Base-by-base conservation (phyloP, 805 yeast species). In the Saccharomycopsis sp. region DNA sequence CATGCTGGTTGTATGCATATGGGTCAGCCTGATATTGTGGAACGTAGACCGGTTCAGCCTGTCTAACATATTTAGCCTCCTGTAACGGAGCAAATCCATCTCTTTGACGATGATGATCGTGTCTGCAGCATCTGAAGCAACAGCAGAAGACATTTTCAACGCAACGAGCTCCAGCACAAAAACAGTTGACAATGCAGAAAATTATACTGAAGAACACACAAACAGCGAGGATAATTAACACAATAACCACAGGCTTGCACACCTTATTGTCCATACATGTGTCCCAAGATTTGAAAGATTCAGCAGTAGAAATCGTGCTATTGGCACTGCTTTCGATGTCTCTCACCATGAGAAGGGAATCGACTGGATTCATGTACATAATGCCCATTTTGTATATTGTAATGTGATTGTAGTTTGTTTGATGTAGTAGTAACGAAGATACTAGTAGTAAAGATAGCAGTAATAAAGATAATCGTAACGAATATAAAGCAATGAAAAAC, bases 171-270 rank as follows among this genome's bases (percentile, higher is more conserved):
- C 88, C 85, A 63, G 82, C 81, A 66, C 81, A 78, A 38, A 78
- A 61, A 64, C 88, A 84, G 55, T 84, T 78, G 54, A 85, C 63
- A 1, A 88, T 23, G 0, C 82, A 78, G 14, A 79, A 73, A 1
- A 86, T 19, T 2, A 86, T 59, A 87, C 91, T 85, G 3, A 86
- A 55, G 0, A 69, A 72, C 0, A 86, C 59, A 1, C 88, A 64
- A 0, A 68, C 75, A 0, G 84, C 93, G 12, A 89, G 66, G 0
- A 75, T 81, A 2, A 87, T 85, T 2, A 87, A 86, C 14, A 87
- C 88, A 51, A 88, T 87, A 2, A 88, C 92, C 20, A 86, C 80
- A 58, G 87, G 81, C 67, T 88, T 89, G 71, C 96, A 89, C 53
- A 84, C 76, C 52, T 73, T 83, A 69, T 87, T 86, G 66, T 78